phyloP scores from a whole-genome alignment of 2,329 filamentous ascomycete genomes.

The Verticillium alfalfae region DNA sequence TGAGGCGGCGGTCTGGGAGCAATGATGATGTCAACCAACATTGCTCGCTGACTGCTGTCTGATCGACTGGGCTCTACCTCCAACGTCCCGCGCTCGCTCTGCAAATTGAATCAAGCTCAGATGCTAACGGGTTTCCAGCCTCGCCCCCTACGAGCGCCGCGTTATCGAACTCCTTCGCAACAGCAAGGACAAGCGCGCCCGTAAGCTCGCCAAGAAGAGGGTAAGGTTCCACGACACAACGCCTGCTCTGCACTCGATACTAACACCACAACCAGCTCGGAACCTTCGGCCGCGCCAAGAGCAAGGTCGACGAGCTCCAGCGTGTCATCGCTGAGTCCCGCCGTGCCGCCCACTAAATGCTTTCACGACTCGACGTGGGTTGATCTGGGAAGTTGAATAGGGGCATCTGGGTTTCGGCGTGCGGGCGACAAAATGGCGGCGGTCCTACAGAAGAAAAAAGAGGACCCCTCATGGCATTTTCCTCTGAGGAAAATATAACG shows the following conservation, averaged over 20 bases:
- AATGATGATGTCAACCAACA: not conserved
- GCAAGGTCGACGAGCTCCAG: constrained; percentile 99
- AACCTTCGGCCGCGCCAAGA: constrained; percentile 98
- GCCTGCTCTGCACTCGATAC: constrained; percentile 7
- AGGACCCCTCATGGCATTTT: not conserved
- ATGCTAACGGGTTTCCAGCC: constrained; percentile 42
- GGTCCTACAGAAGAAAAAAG: not conserved
- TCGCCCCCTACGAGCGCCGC: constrained; percentile 94
- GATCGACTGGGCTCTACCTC: not conserved
- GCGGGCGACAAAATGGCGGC: not conserved
- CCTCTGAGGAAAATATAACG: not conserved
- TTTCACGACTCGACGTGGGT: constrained; percentile 1
- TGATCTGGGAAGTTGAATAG: constrained; percentile 4
- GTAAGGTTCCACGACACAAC: constrained; percentile 47
- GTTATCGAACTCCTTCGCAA: constrained; percentile 99
- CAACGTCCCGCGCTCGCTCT: not conserved
- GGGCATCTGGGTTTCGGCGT: constrained; percentile 4
- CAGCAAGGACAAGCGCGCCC: constrained; percentile 98
- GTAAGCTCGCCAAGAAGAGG: constrained; percentile 99
- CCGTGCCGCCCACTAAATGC: constrained; percentile 53
- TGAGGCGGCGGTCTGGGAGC: constrained; percentile 1
- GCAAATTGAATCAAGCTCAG: not conserved
- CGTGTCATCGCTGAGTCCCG: constrained; percentile 96
- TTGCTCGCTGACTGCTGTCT: not conserved
- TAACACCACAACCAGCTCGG: constrained; percentile 62